Base-by-base conservation (phyloP, 768 basidiomycete genomes). In the Mycena galericulata region DNA sequence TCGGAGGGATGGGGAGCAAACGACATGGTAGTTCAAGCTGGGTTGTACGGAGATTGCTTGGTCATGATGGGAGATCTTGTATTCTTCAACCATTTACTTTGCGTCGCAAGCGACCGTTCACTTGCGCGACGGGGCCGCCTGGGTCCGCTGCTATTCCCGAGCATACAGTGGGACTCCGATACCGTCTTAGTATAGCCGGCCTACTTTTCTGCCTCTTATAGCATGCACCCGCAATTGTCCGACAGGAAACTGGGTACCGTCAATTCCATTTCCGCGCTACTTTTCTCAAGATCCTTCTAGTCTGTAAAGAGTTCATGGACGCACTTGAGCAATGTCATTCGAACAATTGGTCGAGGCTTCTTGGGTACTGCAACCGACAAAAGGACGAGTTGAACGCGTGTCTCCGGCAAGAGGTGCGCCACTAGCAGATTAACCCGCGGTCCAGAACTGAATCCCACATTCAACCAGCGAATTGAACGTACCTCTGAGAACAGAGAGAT, bases 261-360 rank as follows among this genome's bases (percentile, higher is more conserved):
- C 58, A 70, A 5, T n/a, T 50, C 72, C 46, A 50, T 24, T 24
- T 43, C 29, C 38, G 38, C 36, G 30, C 64, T 24, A 14, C 41
- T 62, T 38, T 58, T 24, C 56, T 72, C 51, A 67, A 50, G 20
- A 17, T 49, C 18, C 32, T 66, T 41, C 27, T 61, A 94, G 93
- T 83, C 40, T 94, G 93, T 83, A 87, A 83, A 74, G 92, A 93
- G 20, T 90, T 94, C 75, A 92, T 94, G 61, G 81, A 93, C 70
- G 93, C 93, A 2, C 88, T 94, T 27, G 87, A 93, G 55, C 80
- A 85, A 51, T 94, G 93, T 74, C 93, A 94, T 74, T 75, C 81
- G 22, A 86, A 82, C 73, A 82, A 77, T 24, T 92, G 90, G 90
- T 84, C 85, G 27, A 87, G 88, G 69, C 84, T 91, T 68, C 86